phyloP scores from a whole-genome alignment of 164 flowering plant species.

The Houttuynia cordata region DNA sequence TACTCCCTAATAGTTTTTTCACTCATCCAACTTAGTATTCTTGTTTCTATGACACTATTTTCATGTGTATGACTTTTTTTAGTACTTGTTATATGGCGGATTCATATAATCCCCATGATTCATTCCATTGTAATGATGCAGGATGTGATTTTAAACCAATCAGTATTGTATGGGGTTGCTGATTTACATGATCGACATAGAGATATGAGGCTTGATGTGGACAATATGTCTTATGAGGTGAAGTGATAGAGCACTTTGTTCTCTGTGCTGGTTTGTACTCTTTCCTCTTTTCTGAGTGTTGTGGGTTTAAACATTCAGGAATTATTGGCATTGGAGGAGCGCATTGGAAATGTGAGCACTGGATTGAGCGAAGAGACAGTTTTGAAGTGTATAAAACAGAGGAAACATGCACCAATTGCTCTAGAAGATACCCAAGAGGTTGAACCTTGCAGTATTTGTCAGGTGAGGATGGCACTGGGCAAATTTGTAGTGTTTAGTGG shows the following conservation, averaged over 20 bases:
- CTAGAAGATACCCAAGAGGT: constrained; percentile 17
- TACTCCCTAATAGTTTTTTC: background rate
- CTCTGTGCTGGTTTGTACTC: background rate
- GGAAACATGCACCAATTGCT: constrained; percentile 14
- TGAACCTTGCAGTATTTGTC: constrained; percentile 85
- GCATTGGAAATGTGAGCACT: constrained; percentile 74
- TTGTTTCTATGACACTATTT: no score
- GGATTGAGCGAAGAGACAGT: constrained; percentile 63
- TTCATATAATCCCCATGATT: no score
- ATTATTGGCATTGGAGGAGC: constrained; percentile 74
- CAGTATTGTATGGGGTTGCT: constrained; percentile 52
- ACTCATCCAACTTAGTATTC: no score
- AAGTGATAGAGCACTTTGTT: background rate
- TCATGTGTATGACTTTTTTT: no score
- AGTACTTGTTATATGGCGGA: no score
- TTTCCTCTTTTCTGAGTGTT: background rate
- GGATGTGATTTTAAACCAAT: constrained; percentile 84
- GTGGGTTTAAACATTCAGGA: constrained; percentile 30
- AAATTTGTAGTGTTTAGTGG: background rate
- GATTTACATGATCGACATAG: constrained; percentile 80
- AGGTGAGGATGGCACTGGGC: constrained; percentile 23
- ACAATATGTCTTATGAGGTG: constrained; percentile 95
- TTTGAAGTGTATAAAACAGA: constrained; percentile 36
- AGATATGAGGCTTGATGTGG: constrained; percentile 96
- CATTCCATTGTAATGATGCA: constrained; percentile 8